These are phyloP conservation scores for Micromonas pusilla DNA, from an alignment of 139 green algal species.

Conservation along the genomic window DNA sequence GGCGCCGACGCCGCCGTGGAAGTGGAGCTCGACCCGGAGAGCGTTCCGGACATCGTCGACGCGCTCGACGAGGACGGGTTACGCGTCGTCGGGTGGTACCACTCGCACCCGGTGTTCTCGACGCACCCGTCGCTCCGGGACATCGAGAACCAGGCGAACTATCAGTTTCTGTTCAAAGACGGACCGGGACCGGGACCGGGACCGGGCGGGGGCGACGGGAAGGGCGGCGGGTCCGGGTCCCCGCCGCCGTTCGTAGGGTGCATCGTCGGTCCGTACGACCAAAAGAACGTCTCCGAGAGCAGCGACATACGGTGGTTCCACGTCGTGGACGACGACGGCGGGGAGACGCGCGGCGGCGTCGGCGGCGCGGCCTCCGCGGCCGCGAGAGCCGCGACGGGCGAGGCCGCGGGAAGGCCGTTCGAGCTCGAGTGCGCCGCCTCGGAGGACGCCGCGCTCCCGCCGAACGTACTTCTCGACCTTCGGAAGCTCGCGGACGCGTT, in stretches of 20 bases:
- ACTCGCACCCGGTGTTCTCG: conserved; percentile 75
- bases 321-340: conserved; percentile 39
- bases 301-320: conserved; percentile 60
- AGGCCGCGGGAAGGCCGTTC: background rate
- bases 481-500: background rate
- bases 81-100: conserved; percentile 67
- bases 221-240: background rate
- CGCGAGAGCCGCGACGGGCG: background rate
- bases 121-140: conserved; percentile 63
- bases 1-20: conserved; percentile 56
- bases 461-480: background rate
- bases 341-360: background rate
- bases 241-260: conserved; percentile 53
- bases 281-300: conserved; percentile 17
- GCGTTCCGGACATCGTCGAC: conserved; percentile 53
- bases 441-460: background rate
- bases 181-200: background rate
- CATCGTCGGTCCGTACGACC: conserved; percentile 66
- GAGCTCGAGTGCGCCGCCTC: background rate
- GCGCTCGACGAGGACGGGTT: conserved; percentile 53
- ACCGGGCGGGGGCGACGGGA: background rate
- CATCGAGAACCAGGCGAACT: conserved; percentile 83
- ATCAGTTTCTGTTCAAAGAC: conserved; percentile 63
- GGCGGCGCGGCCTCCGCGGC: background rate
- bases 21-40: conserved; percentile 67